Evolutionary conservation across 345 rosid species (phyloP).

Genomic region (Lepidium africanum): DNA sequence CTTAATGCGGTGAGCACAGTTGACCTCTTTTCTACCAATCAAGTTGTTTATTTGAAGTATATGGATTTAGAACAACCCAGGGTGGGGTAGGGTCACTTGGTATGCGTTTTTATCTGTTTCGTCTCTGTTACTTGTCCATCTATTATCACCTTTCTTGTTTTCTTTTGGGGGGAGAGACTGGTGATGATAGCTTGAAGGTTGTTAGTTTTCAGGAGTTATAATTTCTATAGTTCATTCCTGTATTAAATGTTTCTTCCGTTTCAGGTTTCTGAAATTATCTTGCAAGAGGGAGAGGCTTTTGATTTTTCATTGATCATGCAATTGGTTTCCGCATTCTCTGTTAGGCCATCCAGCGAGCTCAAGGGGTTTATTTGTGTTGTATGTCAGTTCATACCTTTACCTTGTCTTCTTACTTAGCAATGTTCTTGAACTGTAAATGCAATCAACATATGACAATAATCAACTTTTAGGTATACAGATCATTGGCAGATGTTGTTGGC

Average conservation of each 20-base stretch:
- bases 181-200: not conserved
- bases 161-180: not conserved
- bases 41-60: slow-evolving; percentile 7
- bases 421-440: slow-evolving; percentile 6
- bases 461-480: slow-evolving; percentile 74
- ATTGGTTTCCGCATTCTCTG: slow-evolving; percentile 60
- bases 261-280: slow-evolving; percentile 84
- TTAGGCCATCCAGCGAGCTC: slow-evolving; percentile 45
- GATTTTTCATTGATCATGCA: slow-evolving; percentile 80
- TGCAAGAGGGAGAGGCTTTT: slow-evolving; percentile 57
- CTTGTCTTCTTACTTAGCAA: not conserved
- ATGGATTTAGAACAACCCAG: not conserved
- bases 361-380: slow-evolving; percentile 81
- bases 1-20: slow-evolving; percentile 63
- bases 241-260: slow-evolving; percentile 5
- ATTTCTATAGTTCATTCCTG: not conserved
- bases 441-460: slow-evolving; percentile 19
- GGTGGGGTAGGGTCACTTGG: not conserved
- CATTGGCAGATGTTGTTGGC: slow-evolving; percentile 87
- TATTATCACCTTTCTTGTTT: not conserved
- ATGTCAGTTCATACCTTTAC: slow-evolving; percentile 35
- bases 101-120: not conserved
- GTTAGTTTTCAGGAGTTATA: not conserved
- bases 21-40: slow-evolving; percentile 10
- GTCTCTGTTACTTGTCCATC: not conserved